Base-by-base conservation (phyloP, 148 eudicot species). In the Vaccinium darrowii region DNA sequence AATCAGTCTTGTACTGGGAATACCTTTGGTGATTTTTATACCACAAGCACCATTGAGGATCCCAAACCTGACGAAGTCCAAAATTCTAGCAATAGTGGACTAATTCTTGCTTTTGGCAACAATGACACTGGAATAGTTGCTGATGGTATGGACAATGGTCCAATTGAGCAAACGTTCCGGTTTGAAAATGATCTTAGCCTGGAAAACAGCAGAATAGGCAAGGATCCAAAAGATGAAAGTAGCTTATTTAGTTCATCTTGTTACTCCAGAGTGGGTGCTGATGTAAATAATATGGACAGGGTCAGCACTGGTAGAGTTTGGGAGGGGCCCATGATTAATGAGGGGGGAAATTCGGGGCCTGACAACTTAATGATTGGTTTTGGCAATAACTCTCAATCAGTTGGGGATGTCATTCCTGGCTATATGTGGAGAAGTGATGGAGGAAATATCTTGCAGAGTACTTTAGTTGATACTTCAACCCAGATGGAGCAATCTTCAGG, bases 331-430 rank as follows among this genome's bases (percentile, higher is more conserved):
- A 90, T 88, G 83, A 69, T 89, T 58, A 88, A 87, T 81, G 90
- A 85, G 57, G 84, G 88, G 85, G 89, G 84, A 76, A 87, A 74
- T 77, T 89, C 94, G 69, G 91, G 89, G 71, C 87, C 91, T 60
- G 90, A 90, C 8, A 89, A 96, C 81, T 86, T 92, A 81, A 92
- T 90, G 91, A 84, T 88, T 89, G 94, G 93, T 86, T 96, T 93
- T 89, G 91, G 93, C 82, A 88, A 89, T 72, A 88, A 86, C 88
- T 77, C 86, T 36, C 89, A 88, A 82, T 84, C 91, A 82, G 90
- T 82, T 88, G 91, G 87, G 69, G 90, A 87, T 82, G 90, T 82
- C 81, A 85, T 86, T 79, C 87, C 90, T 79, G 92, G 92, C 21
- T 84, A 85, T 84, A 69, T 94, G 57, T 94, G 98, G 97, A 92